These are phyloP conservation scores for Russula sp. DNA, from an alignment of 768 basidiomycete genomes.

Conservation along the genomic window DNA sequence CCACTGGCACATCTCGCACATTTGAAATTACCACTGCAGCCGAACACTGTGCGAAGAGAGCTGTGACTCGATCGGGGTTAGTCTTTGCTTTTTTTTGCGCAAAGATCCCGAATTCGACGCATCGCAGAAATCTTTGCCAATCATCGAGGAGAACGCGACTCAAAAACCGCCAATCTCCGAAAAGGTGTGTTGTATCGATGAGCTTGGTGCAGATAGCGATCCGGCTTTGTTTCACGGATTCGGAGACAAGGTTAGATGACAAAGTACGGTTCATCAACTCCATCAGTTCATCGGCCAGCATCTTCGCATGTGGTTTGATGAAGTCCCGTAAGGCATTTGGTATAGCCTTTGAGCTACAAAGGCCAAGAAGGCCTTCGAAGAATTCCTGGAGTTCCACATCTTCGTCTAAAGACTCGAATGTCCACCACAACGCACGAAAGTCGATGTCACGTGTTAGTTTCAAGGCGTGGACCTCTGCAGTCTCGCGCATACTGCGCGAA, in stretches of 20 bases:
- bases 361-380: conserved; percentile 7
- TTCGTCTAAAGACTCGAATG: conserved; percentile 1
- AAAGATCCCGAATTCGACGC: background rate
- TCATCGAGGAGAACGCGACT: background rate
- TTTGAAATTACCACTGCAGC: background rate
- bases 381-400: conserved; percentile 15
- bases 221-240: conserved; percentile 4
- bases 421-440: conserved; percentile 8
- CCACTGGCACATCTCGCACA: too few species aligned
- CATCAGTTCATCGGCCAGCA: background rate
- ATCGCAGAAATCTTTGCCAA: background rate
- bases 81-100: background rate
- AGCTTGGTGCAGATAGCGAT: conserved; percentile 4
- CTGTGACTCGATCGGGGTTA: background rate
- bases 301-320: background rate
- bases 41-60: background rate
- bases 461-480: background rate
- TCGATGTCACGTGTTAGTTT: background rate
- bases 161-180: background rate
- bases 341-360: background rate
- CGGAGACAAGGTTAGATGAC: conserved; percentile 2
- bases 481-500: background rate
- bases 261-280: conserved; percentile 14
- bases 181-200: background rate
- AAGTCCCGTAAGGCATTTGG: background rate